phyloP scores from a whole-genome alignment of 345 rosid genomes.

The Eucalyptus sp. region DNA sequence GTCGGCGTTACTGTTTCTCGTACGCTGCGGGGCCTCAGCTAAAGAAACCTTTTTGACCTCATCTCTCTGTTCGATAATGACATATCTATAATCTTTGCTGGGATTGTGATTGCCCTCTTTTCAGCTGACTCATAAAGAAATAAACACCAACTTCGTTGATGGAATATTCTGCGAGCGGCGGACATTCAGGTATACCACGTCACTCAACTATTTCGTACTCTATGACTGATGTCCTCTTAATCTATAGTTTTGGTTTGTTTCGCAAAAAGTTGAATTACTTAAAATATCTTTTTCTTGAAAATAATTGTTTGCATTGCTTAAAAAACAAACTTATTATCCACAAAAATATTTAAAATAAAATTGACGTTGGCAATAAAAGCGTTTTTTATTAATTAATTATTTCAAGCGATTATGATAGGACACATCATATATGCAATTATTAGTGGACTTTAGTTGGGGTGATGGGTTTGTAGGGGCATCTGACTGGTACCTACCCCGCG shows the following conservation, averaged over 20 bases:
- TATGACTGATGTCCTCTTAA: background rate
- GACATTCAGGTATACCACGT: background rate
- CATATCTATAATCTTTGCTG: background rate
- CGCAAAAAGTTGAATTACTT: background rate
- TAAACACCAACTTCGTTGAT: background rate
- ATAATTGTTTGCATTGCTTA: no score
- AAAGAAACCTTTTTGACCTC: background rate
- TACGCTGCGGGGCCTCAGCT: background rate
- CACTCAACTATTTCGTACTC: background rate
- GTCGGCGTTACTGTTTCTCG: background rate
- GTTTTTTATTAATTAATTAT: no score
- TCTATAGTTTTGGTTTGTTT: background rate
- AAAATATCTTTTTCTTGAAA: no score
- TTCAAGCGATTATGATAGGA: background rate
- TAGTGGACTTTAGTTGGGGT: background rate
- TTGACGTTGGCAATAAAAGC: no score
- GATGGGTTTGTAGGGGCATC: background rate
- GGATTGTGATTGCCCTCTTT: background rate
- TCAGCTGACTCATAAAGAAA: background rate
- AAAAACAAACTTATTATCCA: no score
- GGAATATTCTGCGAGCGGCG: background rate
- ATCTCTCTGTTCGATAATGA: background rate
- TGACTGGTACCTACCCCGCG: background rate
- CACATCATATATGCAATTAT: background rate
- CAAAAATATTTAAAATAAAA: no score